phyloP scores from a whole-genome alignment of 2,329 filamentous ascomycete species.

The Achaetomium macrosporum region DNA sequence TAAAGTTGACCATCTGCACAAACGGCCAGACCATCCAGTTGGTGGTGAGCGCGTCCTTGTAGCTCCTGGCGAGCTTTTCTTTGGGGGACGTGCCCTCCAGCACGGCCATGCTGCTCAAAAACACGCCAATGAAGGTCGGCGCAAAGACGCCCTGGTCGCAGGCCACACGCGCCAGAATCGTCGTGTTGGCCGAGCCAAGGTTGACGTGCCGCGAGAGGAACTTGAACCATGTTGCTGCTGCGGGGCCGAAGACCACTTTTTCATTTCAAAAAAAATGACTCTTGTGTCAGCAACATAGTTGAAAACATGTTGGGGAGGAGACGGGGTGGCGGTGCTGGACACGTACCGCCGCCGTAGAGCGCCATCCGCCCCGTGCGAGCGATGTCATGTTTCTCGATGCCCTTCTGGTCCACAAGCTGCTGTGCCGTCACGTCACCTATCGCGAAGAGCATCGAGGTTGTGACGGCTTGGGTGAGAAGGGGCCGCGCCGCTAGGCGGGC shows the following conservation, averaged over 20 bases:
- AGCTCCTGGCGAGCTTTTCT: constrained; percentile 68
- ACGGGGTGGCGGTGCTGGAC: background rate
- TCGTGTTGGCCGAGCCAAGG: constrained; percentile 57
- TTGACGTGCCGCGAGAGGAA: constrained; percentile 67
- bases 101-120: constrained; percentile 78
- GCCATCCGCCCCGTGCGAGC: constrained; percentile 72
- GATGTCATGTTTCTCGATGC: constrained; percentile 68
- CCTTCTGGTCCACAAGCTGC: constrained; percentile 79
- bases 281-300: background rate
- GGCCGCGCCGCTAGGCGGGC: constrained; percentile 72
- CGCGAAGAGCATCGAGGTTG: constrained; percentile 86
- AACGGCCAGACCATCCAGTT: constrained; percentile 87
- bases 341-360: constrained; percentile 68
- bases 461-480: constrained; percentile 83
- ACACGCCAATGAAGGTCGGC: constrained; percentile 73
- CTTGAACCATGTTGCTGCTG: constrained; percentile 79
- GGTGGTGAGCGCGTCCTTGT: constrained; percentile 64
- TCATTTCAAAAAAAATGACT: background rate
- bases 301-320: constrained; percentile 1
- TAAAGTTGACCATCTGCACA: constrained; percentile 84
- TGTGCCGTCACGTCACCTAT: constrained; percentile 89
- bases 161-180: constrained; percentile 71
- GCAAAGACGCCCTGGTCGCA: constrained; percentile 80
- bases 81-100: constrained; percentile 59
- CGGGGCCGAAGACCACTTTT: constrained; percentile 75